phyloP scores from a whole-genome alignment of 23 red algal genomes.

The Porphyridium purpureum region DNA sequence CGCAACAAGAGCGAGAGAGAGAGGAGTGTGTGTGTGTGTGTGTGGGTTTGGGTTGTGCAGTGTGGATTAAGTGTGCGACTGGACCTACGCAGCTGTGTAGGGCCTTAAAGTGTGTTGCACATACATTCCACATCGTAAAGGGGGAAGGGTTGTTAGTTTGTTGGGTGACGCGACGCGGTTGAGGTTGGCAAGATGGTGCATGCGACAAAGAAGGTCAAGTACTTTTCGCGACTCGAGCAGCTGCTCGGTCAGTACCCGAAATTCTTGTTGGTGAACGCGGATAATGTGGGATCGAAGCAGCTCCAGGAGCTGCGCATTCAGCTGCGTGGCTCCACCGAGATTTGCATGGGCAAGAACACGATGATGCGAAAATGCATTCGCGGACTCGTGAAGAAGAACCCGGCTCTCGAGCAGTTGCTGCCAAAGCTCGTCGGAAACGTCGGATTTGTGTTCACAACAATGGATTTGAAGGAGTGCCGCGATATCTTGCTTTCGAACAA shows the following conservation, averaged over 20 bases:
- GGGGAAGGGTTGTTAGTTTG: background rate
- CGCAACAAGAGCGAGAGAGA: no score
- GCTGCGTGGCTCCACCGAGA: constrained; percentile 34
- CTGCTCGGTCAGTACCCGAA: constrained; percentile 88
- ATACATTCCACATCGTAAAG: no score
- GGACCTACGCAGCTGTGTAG: no score
- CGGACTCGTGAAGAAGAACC: constrained; percentile 41
- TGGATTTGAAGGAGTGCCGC: constrained; percentile 58
- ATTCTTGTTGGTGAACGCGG: constrained; percentile 67
- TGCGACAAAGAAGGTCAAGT: constrained; percentile 66
- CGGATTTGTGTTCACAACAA: constrained; percentile 89
- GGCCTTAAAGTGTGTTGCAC: no score
- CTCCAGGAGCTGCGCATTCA: constrained; percentile 65
- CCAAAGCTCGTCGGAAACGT: constrained; percentile 67
- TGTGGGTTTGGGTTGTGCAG: no score
- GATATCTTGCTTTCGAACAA: constrained; percentile 71
- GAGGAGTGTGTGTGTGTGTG: no score
- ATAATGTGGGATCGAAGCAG: constrained; percentile 99
- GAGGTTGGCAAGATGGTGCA: constrained; percentile 30
- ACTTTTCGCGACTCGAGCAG: constrained; percentile 25
- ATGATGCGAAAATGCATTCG: constrained; percentile 82
- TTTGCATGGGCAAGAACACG: constrained; percentile 92
- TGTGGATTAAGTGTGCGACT: no score
- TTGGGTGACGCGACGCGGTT: constrained; percentile 2
- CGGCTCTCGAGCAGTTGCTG: constrained; percentile 48